A percentile compares a stretch with the other conserved stretches of the same genome.
Evolutionary conservation across 108 stramenopile genomes (phyloP).

Genomic region (Nitzschia sp.): DNA sequence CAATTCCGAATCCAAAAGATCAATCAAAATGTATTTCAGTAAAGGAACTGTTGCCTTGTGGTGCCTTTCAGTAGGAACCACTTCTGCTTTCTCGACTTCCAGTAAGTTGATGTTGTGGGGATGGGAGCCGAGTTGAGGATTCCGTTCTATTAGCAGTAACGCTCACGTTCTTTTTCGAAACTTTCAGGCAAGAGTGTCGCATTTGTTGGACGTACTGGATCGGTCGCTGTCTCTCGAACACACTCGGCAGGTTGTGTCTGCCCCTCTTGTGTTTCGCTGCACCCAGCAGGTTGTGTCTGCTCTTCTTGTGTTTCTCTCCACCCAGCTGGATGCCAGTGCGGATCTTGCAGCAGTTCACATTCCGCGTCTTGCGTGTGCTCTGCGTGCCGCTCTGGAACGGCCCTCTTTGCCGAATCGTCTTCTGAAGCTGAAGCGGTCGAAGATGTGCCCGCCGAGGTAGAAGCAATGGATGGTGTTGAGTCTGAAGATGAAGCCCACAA

Average conservation of each 20-base stretch:
- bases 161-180: not conserved
- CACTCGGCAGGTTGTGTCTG: slow-evolving; percentile 15
- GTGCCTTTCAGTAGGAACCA: slow-evolving; percentile 14
- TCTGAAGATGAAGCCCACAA: slow-evolving; percentile 83
- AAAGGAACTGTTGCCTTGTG: slow-evolving; percentile 28
- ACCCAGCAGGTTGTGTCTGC: slow-evolving; percentile 14
- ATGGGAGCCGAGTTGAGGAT: not conserved
- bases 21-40: slow-evolving; percentile 31
- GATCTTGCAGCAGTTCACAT: slow-evolving; percentile 28
- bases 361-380: slow-evolving; percentile 1
- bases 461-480: slow-evolving; percentile 78
- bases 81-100: slow-evolving; percentile 34
- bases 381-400: slow-evolving; percentile 10
- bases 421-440: slow-evolving; percentile 38
- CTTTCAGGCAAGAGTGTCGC: slow-evolving; percentile 8
- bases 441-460: slow-evolving; percentile 70
- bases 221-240: not conserved
- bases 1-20: not conserved
- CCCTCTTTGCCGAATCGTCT: slow-evolving; percentile 44
- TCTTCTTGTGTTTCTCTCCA: slow-evolving; percentile 24
- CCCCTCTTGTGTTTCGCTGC: slow-evolving; percentile 20
- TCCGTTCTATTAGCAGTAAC: not conserved
- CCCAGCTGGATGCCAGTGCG: slow-evolving; percentile 42
- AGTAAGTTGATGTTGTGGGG: slow-evolving; percentile 13
- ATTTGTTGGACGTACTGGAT: slow-evolving; percentile 5